These are phyloP conservation scores for Coniferiporia sulphurascens DNA, from an alignment of 1,284 basidiomycete species.

Conservation along the genomic window DNA sequence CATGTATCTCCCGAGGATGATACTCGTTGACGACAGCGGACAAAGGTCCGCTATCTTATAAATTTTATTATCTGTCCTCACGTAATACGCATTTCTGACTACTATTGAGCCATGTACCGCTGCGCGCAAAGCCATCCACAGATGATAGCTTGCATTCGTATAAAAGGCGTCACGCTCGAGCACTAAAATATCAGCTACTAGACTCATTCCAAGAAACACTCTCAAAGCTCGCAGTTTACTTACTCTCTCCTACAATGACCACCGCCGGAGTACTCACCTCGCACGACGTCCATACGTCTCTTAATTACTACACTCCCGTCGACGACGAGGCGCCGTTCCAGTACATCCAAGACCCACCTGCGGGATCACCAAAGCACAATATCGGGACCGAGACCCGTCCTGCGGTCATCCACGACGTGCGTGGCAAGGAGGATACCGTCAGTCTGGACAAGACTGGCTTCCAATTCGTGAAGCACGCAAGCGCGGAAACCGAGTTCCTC, in stretches of 20 bases:
- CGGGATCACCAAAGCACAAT: slow-evolving; percentile 9
- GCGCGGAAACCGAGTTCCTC: too few relatives aligned
- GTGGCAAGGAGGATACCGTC: slow-evolving; percentile 18
- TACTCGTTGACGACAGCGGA: not conserved
- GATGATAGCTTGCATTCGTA: not conserved
- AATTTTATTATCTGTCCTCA: too few relatives aligned
- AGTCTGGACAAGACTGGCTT: slow-evolving; percentile 22
- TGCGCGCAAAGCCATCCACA: not conserved
- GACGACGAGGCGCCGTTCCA: slow-evolving; percentile 15
- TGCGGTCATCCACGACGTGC: slow-evolving; percentile 15
- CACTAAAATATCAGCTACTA: too few relatives aligned
- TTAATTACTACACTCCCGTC: slow-evolving; percentile 16
- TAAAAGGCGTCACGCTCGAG: too few relatives aligned
- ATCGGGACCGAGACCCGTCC: slow-evolving; percentile 8
- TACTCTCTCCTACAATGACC: not conserved
- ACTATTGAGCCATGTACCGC: too few relatives aligned
- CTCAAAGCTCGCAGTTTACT: too few relatives aligned
- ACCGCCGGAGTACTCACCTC: too few relatives aligned
- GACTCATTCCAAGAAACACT: too few relatives aligned
- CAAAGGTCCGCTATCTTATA: not conserved
- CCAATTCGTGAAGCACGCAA: slow-evolving; percentile 13
- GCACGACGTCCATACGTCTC: slow-evolving; percentile 7
- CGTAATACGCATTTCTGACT: too few relatives aligned
- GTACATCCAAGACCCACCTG: slow-evolving; percentile 14
- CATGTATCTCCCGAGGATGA: not conserved